Evolutionary conservation across 495 filamentous ascomycete genomes (phyloP), one percentile per base, ranked within the genome.

Genomic region (Neurospora sp.): DNA sequence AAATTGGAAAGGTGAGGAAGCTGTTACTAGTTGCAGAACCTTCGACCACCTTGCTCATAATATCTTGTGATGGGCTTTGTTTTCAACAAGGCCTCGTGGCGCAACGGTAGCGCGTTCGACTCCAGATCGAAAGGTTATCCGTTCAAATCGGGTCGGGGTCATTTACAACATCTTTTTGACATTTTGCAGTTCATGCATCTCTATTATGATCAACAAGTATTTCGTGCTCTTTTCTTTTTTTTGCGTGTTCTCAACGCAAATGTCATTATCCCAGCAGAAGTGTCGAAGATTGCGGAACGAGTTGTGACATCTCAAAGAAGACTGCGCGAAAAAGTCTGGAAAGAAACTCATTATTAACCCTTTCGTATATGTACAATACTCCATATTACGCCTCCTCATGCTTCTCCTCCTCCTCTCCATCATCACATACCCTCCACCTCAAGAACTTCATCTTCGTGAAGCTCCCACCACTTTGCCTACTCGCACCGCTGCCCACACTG

Each of bases 121-220:
- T 84, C 82, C 82, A 84, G 82, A 84, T 80, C 81, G 78, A 80
- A 84, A 84, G 82, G 82, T 83, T 84, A 77, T 83, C 82, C 77
- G 80, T 82, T 82, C 79, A 82, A 80, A 76, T 80, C 77, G 72
- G 77, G 74, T 73, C 35, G 66, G 75, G 69, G 60, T 74, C 78
- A 78, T 11, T 27, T 5, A 23, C 54, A 71, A 35, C 0, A 35
- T 9, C 54, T 62, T 62, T 62, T 62, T 62, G 12, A 7, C 54
- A 9, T 62, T 35, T 62, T 1, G 2, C 14, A 0, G 12, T 35
- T 35, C 14, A 31, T 62, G 0, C 54, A 62, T 62, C 54, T 35
- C 31, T 35, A 35, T 35, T 35, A 35, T 35, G 31, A 31, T 6
- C 2, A 62, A 14, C 27, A 62, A 18, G 5, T 6, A 62, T 62